Evolutionary conservation across 371 early-diverging fungal species (phyloP), one percentile per base, ranked within the genome.

Genomic region (Mortierella sp.): DNA sequence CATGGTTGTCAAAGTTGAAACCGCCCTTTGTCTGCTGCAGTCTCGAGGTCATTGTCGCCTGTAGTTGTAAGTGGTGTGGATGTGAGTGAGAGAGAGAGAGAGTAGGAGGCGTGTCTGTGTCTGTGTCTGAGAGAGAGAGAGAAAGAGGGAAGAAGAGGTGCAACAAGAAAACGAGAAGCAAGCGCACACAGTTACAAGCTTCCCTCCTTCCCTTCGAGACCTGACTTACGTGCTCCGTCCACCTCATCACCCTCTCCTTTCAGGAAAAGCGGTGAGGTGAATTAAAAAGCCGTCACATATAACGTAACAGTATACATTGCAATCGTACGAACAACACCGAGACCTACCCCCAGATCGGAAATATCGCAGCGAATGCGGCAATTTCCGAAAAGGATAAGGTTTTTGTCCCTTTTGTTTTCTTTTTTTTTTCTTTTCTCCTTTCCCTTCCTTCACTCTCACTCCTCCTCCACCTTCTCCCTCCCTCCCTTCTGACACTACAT

Each of bases 1-100:
- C 86, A 85, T 91, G 93, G 89, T 94, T 94, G 31, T 96, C 96
- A 87, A 96, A 96, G 89, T 89, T 94, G 87, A 96, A 96, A 13
- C 96, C 96, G 68, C 94, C 89, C 55, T 88, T 90, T 75, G 89
- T 53, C 64, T 72, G 72, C 45, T 76, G 84, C 68, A 83, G 70
- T 73, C 79, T 74, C 13, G 84, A 79, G 44, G 79, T 79, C 84
- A 83, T 83, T 16, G 31, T 55, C 29, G 34, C 50, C 22, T 19
- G 16, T 16, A 22, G 47, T 47, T 47, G 8, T 47, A 16, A 26
- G 29, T 19, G 64, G 22, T 24, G 71, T 50, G 13, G 24, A 22
- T 45, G 24, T 50, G 29, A 29, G 55, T 69, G 29, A 29, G n/a
- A 6, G 52, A n/a, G 40, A 14, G 31, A 11, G 22, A 24, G 39